Evolutionary conservation across 192 early-diverging fungal genomes (phyloP).

Genomic region (Chytriomyces sp.): DNA sequence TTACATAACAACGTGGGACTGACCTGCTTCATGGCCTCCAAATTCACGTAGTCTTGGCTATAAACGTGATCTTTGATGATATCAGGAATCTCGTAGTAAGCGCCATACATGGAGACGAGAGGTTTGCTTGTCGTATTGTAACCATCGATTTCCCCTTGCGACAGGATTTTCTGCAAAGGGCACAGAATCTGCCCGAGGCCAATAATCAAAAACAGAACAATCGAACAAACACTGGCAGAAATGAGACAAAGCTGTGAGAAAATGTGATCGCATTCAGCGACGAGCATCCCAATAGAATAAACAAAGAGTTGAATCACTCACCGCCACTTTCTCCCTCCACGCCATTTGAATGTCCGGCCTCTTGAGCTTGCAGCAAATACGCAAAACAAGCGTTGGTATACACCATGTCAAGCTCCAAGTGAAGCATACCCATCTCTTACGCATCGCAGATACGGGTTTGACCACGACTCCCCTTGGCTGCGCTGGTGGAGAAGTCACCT

Average conservation of each 20-base stretch:
- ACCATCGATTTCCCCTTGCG: conserved; percentile 39
- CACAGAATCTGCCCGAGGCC: conserved; percentile 77
- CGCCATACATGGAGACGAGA: conserved; percentile 41
- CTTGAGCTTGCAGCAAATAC: conserved; percentile 67
- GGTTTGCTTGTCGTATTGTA: conserved; percentile 30
- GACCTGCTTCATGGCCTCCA: conserved; percentile 22
- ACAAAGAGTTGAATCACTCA: neutral
- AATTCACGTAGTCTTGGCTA: conserved; percentile 13
- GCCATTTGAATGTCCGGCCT: conserved; percentile 85
- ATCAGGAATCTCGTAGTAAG: conserved; percentile 38
- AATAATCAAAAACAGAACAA: conserved; percentile 81
- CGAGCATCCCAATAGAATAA: neutral
- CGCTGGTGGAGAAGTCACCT: neutral
- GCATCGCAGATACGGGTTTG: conserved; percentile 49
- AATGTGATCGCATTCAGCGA: neutral
- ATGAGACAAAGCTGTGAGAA: conserved; percentile 60
- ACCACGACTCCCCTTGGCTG: neutral
- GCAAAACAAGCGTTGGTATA: conserved; percentile 62
- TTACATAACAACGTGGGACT: too few species aligned
- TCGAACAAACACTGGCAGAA: conserved; percentile 68
- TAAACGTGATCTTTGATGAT: conserved; percentile 24
- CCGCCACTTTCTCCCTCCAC: conserved; percentile 90
- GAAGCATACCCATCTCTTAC: conserved; percentile 62
- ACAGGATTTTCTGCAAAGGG: conserved; percentile 67
- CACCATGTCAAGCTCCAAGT: conserved; percentile 83